These are phyloP conservation scores for Carallia brachiata DNA, from an alignment of 345 rosid species.

Conservation along the genomic window DNA sequence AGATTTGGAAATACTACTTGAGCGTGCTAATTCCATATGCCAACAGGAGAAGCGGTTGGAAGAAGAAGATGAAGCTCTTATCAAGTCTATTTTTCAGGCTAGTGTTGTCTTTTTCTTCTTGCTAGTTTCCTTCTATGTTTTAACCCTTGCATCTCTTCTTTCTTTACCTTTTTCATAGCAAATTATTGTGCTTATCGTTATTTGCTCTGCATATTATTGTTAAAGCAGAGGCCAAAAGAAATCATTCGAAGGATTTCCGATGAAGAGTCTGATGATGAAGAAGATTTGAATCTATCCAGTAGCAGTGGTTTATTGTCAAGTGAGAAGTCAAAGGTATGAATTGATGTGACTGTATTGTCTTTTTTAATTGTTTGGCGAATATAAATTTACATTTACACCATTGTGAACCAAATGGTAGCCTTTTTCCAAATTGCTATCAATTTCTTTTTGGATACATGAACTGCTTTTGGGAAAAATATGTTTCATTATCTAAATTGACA, in stretches of 20 bases:
- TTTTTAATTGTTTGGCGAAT: neutral
- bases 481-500: too few relatives aligned
- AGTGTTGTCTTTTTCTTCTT: conserved; percentile 23
- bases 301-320: conserved; percentile 21
- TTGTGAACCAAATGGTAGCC: too few relatives aligned
- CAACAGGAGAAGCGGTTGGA: conserved; percentile 55
- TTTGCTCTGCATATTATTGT: conserved; percentile 1
- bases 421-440: too few relatives aligned
- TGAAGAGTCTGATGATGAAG: conserved; percentile 46
- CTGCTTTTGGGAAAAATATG: too few relatives aligned
- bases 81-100: conserved; percentile 60
- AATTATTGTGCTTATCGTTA: conserved; percentile 7
- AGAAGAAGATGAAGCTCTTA: conserved; percentile 73
- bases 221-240: conserved; percentile 43
- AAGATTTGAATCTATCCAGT: conserved; percentile 22
- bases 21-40: neutral
- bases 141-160: neutral
- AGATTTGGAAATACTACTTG: neutral
- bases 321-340: conserved; percentile 25
- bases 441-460: too few relatives aligned
- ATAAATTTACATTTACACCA: neutral
- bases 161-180: neutral
- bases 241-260: conserved; percentile 58
- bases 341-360: neutral
- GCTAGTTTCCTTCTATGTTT: neutral